Conservation (phyloP, 495 filamentous ascomycete genomes). For the Xylaria telfairii region DNA sequence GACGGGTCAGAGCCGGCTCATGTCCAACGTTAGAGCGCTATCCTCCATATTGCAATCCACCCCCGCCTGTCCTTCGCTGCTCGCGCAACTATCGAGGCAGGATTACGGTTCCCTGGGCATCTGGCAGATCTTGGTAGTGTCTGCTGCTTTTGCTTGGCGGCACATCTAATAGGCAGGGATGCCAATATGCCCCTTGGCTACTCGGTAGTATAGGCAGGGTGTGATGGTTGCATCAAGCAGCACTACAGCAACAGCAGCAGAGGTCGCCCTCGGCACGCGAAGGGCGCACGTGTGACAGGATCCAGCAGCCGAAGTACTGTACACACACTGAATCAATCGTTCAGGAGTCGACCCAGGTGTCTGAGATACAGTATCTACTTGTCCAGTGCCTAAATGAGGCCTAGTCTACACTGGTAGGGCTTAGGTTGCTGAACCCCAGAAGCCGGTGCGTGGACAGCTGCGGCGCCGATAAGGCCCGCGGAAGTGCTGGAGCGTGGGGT, state of each 20-base stretch:
- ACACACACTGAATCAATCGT: no score
- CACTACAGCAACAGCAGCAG: no score
- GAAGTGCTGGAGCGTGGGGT: not conserved
- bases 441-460: slow-evolving; percentile 1
- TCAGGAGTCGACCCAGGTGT: no score
- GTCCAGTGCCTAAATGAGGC: not conserved
- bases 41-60: slow-evolving; percentile 23
- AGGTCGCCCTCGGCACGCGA: slow-evolving; percentile 7
- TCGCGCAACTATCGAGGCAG: slow-evolving; percentile 1
- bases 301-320: not conserved
- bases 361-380: not conserved
- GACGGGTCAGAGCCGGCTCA: slow-evolving; percentile 16
- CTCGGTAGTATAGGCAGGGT: no score
- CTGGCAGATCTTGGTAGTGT: not conserved
- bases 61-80: not conserved
- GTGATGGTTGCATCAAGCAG: not conserved
- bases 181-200: no score
- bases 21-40: not conserved
- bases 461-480: not conserved
- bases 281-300: not conserved
- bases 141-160: not conserved
- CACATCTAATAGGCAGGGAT: not conserved
- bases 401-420: not conserved
- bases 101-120: not conserved
- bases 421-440: not conserved